A percentile compares a stretch with the other conserved stretches of the same genome.
Evolutionary conservation across 768 basidiomycete genomes (phyloP).

Genomic region (Psilocybe tampanensis): DNA sequence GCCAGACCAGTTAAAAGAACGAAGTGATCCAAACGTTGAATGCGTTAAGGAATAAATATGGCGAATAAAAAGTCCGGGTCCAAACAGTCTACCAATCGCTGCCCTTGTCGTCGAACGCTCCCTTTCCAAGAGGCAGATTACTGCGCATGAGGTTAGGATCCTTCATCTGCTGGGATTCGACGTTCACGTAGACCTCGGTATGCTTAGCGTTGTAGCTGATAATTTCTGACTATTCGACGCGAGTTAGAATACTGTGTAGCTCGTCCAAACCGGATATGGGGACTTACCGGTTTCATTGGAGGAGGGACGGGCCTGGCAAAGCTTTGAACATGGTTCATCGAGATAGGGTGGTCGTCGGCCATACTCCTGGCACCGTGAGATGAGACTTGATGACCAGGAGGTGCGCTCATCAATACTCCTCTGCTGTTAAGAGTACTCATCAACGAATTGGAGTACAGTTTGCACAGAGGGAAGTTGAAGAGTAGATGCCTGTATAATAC

Average conservation of each 20-base stretch:
- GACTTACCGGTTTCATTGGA: slow-evolving; percentile 11
- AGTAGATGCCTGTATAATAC: slow-evolving; percentile 10
- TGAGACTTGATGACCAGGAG: neutral
- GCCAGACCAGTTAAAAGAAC: neutral
- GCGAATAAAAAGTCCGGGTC: neutral
- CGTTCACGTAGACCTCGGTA: slow-evolving; percentile 17
- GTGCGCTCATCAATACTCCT: slow-evolving; percentile 5
- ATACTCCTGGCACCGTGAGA: neutral
- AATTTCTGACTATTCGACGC: slow-evolving; percentile 8
- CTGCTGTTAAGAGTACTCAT: slow-evolving; percentile 19
- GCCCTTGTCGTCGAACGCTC: slow-evolving; percentile 10
- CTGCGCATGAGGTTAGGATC: slow-evolving; percentile 1
- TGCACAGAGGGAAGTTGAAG: slow-evolving; percentile 18
- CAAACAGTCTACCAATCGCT: neutral
- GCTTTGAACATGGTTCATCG: slow-evolving; percentile 2
- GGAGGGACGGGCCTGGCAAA: neutral
- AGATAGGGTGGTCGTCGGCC: neutral
- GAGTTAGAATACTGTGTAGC: neutral
- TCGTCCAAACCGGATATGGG: neutral
- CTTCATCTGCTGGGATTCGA: slow-evolving; percentile 16
- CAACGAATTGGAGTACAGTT: slow-evolving; percentile 17
- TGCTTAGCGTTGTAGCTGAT: slow-evolving; percentile 7
- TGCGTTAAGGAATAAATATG: neutral
- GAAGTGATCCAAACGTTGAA: neutral
- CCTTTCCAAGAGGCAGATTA: slow-evolving; percentile 8